A percentile compares a stretch with the other conserved stretches of the same genome.
These are phyloP conservation scores for Euptelea pleiosperma DNA, from an alignment of 164 flowering plant genomes.

Conservation along the genomic window DNA sequence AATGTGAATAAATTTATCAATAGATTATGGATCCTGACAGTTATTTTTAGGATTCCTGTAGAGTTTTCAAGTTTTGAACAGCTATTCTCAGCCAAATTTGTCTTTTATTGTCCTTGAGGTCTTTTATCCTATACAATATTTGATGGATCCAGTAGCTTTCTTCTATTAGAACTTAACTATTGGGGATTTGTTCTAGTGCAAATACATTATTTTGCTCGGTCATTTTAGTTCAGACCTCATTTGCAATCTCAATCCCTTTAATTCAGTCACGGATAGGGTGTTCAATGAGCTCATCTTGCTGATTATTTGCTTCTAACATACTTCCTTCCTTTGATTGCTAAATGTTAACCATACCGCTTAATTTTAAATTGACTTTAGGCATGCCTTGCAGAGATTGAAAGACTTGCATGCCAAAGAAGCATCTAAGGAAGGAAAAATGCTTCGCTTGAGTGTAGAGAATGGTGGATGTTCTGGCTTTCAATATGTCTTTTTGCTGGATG, in stretches of 20 bases:
- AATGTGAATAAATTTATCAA: not conserved
- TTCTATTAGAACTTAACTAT: too few relatives aligned
- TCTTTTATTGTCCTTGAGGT: not conserved
- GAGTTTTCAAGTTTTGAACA: not conserved
- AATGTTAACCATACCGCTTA: too few relatives aligned
- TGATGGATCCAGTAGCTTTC: too few relatives aligned
- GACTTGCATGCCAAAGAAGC: constrained; percentile 69
- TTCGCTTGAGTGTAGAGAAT: constrained; percentile 86
- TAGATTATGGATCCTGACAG: not conserved
- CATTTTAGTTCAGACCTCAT: too few relatives aligned
- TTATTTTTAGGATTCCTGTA: not conserved
- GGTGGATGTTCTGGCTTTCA: constrained; percentile 99
- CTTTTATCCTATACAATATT: not conserved
- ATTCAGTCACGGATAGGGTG: too few relatives aligned
- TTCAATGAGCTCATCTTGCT: too few relatives aligned
- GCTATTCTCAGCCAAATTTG: not conserved
- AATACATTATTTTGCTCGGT: too few relatives aligned
- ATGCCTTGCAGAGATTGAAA: constrained; percentile 70
- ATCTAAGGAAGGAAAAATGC: constrained; percentile 45
- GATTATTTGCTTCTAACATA: too few relatives aligned
- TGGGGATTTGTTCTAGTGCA: too few relatives aligned
- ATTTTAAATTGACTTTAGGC: not conserved
- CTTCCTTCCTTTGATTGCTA: too few relatives aligned
- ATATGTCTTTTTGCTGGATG: constrained; percentile 72
- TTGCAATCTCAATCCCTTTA: too few relatives aligned